Conservation (phyloP, 106 monocot genomes). For the Apostasia ramifera region DNA sequence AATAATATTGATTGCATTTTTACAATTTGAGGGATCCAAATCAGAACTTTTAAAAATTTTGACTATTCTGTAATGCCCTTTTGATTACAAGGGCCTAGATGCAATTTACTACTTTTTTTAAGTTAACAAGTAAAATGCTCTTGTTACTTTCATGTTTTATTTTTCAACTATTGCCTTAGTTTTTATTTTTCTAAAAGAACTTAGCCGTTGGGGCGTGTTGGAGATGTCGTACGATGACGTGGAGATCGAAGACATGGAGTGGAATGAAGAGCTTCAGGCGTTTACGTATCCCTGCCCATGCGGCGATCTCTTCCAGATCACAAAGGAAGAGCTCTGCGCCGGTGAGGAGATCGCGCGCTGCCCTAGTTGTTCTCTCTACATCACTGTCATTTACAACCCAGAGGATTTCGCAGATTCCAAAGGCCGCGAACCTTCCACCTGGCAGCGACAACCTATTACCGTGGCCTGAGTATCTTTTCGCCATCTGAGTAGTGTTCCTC, state of each 20-base stretch:
- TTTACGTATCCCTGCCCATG: constrained; percentile 69
- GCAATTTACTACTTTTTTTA: no score
- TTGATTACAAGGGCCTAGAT: no score
- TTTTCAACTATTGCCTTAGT: no score
- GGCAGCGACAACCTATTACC: constrained; percentile 20
- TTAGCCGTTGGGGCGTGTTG: not conserved
- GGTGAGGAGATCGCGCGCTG: constrained; percentile 68
- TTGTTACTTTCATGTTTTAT: no score
- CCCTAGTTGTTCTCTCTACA: constrained; percentile 59
- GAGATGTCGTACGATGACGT: constrained; percentile 64
- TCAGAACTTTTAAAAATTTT: no score
- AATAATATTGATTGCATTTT: no score
- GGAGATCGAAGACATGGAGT: constrained; percentile 81
- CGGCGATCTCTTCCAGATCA: constrained; percentile 66
- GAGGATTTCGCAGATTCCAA: constrained; percentile 33
- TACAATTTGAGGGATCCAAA: no score
- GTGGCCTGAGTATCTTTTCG: constrained; percentile 26
- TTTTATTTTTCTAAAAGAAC: no score
- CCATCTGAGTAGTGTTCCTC: no score
- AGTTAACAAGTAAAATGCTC: no score
- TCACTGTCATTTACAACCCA: constrained; percentile 61
- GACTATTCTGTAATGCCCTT: no score
- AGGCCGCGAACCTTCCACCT: constrained; percentile 4
- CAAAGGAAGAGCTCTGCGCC: constrained; percentile 45
- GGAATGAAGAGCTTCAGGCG: constrained; percentile 46